Base-by-base conservation (phyloP, 192 early-diverging fungal genomes). In the Backusella macrospora region DNA sequence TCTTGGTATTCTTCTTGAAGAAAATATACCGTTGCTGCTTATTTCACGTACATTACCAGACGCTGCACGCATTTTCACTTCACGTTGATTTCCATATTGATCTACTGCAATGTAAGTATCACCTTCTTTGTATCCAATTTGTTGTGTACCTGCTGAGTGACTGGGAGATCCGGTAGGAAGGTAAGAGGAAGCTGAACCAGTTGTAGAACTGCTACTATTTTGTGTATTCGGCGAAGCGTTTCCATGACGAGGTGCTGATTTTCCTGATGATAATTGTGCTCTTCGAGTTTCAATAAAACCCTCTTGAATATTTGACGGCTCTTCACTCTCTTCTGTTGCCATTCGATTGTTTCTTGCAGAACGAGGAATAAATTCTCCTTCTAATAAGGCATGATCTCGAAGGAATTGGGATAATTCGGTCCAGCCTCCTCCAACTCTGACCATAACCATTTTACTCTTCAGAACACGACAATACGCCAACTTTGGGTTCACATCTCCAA, bases 401-500 rank as follows among this genome's bases (percentile, higher is more conserved):
- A 78, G 62, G 65, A 78, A 78, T 49, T 78, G 77, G 38, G 77
- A 73, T 65, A 78, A 55, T 63, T 78, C 77, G 4, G 72, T 63
- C 77, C 77, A 78, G 39, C 77, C 89, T 66, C 89, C 89, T 55
- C 89, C 89, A 9, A 90, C 88, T 73, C 89, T 75, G 40, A 90
- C 89, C 89, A 90, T 90, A 29, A 90, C 88, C 83, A 86, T 84
- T 9, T 84, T 80, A 65, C 87, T 85, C 59, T 83, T 76, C 45
- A 90, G 68, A 47, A 89, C 85, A 63, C 88, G 88, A 46, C 89
- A 90, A 72, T 89, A 89, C 34, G 80, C 84, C 21, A 90, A 70
- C 49, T 87, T 89, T 16, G 88, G 88, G 39, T 87, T 85, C 14
- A 86, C 76, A 45, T 90, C 89, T 48, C 89, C 89, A 84, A 90